phyloP scores from a whole-genome alignment of 805 yeast species.

The Candida loeiensis region DNA sequence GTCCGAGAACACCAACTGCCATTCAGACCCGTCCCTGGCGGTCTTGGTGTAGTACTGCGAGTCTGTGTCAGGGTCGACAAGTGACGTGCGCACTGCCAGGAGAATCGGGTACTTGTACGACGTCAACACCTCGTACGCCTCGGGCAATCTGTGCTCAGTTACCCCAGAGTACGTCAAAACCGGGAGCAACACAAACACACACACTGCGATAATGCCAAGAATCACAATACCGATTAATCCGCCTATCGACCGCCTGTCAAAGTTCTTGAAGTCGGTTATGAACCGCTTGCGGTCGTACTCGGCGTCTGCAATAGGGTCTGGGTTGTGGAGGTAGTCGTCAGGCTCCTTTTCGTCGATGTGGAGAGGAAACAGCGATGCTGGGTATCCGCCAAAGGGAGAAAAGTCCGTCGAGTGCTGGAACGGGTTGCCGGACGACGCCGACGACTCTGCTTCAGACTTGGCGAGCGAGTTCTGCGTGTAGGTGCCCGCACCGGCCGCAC shows the following conservation, averaged over 20 bases:
- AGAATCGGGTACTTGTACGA: constrained; percentile 56
- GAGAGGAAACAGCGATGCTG: constrained; percentile 26
- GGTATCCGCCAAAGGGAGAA: constrained; percentile 29
- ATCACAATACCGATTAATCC: constrained; percentile 21
- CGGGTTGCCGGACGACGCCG: constrained; percentile 18
- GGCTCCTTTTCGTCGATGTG: constrained; percentile 28
- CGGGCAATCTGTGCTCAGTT: constrained; percentile 18
- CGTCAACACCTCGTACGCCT: constrained; percentile 46
- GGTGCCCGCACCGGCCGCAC: constrained; percentile 9
- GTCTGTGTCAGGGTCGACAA: constrained; percentile 76
- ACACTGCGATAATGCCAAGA: constrained; percentile 15
- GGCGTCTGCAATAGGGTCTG: constrained; percentile 29
- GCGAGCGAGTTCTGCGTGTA: constrained; percentile 3
- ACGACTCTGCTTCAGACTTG: constrained; percentile 13
- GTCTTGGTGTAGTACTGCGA: constrained; percentile 43
- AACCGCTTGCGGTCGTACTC: constrained; percentile 28
- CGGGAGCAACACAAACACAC: constrained; percentile 22
- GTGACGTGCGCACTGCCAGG: constrained; percentile 54
- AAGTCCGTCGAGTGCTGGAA: constrained; percentile 21
- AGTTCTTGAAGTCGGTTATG: constrained; percentile 20
- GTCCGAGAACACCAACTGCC: constrained; percentile 84
- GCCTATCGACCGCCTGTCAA: constrained; percentile 22
- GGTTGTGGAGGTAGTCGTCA: constrained; percentile 29
- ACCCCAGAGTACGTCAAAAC: constrained; percentile 26
- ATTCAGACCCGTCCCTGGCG: constrained; percentile 57